Percentiles rank a stretch among this genome's conserved stretches.
Conservation (phyloP, 2,329 filamentous ascomycete species). For the Hypoxylon sp. region DNA sequence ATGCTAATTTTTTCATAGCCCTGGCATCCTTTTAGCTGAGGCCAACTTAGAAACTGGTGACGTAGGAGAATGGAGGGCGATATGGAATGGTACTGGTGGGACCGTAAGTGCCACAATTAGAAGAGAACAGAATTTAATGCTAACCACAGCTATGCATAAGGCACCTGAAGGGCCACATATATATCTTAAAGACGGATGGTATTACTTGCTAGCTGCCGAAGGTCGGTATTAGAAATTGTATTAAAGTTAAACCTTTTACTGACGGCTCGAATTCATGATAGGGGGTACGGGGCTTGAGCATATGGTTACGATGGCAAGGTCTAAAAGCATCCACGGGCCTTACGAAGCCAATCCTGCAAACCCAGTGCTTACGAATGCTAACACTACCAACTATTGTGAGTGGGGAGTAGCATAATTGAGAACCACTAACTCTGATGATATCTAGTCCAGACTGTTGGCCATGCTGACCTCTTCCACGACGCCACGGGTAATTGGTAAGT, state of each 20-base stretch:
- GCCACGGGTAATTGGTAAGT: slow-evolving; percentile 56
- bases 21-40: slow-evolving; percentile 59
- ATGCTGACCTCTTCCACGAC: slow-evolving; percentile 71
- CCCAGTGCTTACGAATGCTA: slow-evolving; percentile 63
- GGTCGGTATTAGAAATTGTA: slow-evolving; percentile 49
- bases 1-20: slow-evolving; percentile 46
- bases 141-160: slow-evolving; percentile 33
- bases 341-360: slow-evolving; percentile 61
- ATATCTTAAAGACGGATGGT: slow-evolving; percentile 65
- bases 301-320: slow-evolving; percentile 65
- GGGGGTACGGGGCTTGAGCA: slow-evolving; percentile 65
- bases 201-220: slow-evolving; percentile 69
- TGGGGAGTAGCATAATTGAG: background rate
- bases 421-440: background rate
- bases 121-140: background rate
- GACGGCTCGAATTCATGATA: slow-evolving; percentile 16
- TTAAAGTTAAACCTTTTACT: background rate
- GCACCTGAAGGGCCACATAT: slow-evolving; percentile 70
- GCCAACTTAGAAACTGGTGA: slow-evolving; percentile 60
- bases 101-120: slow-evolving; percentile 44
- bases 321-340: slow-evolving; percentile 60
- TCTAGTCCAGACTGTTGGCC: slow-evolving; percentile 67
- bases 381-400: slow-evolving; percentile 60
- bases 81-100: slow-evolving; percentile 66
- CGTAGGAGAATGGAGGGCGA: slow-evolving; percentile 56